Base-by-base conservation (phyloP, 805 yeast genomes). In the Debaryomyces prosopidis region DNA sequence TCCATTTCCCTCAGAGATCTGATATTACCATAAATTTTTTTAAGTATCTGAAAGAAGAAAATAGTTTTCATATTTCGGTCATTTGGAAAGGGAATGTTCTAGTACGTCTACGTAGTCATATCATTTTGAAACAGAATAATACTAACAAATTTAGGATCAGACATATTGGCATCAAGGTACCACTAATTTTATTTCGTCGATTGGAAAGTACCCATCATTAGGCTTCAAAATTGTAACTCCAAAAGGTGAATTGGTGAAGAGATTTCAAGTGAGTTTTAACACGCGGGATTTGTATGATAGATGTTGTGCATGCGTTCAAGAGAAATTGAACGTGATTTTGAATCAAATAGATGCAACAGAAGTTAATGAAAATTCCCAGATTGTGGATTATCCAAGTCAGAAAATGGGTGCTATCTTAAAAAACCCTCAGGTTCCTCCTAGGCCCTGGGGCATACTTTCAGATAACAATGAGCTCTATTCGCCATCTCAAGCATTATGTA, bases 1-100 rank as follows among this genome's bases (percentile, higher is more conserved):
- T 51, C 43, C 71, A 67, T 44, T 58, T 49, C 34, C 72, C 72
- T 2, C 66, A 66, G 34, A 42, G 66, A 16, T 48, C 64, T 8
- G 64, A 59, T 32, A 17, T 63, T 10, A 46, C 57, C 5, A 41
- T 60, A 12, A 48, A 48, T 26, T 49, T 63, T 40, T 43, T 53
- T 16, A 34, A 43, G 11, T 36, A 15, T 20, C 39, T 23, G 39
- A 36, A 45, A 19, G 20, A 44, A 9, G 45, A 45, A 26, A 39
- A 50, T 4, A 27, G 30, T 5, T 12, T 46, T 23, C 31, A 37
- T 7, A 40, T 49, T 15, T 18, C 38, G 5, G 46, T 62, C 4
- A 20, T 42, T 5, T 62, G 65, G 64, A 58, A 51, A 28, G 60
- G 53, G 2, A 50, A 59, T 4, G 49, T 38, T 3, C 27, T 38